Conservation (phyloP, 129 eudicot species). For the Heracleum sosnowskyi region DNA sequence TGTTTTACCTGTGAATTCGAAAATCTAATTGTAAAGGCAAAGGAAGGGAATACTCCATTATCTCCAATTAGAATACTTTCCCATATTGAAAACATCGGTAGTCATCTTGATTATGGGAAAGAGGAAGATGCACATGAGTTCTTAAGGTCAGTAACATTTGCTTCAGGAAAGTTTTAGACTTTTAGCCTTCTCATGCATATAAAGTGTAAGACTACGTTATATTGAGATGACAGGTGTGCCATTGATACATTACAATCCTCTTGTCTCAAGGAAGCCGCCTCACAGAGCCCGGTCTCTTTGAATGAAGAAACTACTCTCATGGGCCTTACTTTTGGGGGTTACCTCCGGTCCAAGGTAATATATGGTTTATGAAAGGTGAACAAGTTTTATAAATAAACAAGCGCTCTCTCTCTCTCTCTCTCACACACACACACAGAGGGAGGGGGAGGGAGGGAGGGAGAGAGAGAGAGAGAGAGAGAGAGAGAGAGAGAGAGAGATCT, state of each 20-base stretch:
- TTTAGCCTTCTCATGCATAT: background rate
- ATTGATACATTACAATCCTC: slow-evolving; percentile 71
- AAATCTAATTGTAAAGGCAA: slow-evolving; percentile 49
- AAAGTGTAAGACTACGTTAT: background rate
- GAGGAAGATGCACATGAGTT: slow-evolving; percentile 98
- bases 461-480: too few species aligned
- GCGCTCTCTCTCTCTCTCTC: background rate
- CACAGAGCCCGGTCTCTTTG: slow-evolving; percentile 24
- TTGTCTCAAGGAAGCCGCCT: slow-evolving; percentile 62
- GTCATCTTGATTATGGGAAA: slow-evolving; percentile 68
- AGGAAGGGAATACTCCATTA: slow-evolving; percentile 45
- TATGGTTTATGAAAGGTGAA: background rate
- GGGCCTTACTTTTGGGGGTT: slow-evolving; percentile 95
- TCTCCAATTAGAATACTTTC: slow-evolving; percentile 62
- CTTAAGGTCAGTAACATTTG: slow-evolving; percentile 39
- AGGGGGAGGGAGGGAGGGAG: too few species aligned
- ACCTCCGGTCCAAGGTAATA: slow-evolving; percentile 81
- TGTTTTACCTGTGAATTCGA: slow-evolving; percentile 83
- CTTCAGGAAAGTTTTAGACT: background rate
- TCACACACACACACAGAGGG: too few species aligned
- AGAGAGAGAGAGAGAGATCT: too few species aligned
- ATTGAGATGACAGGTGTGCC: slow-evolving; percentile 40
- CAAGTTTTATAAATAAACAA: background rate
- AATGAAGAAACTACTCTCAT: slow-evolving; percentile 79
- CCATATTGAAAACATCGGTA: slow-evolving; percentile 55